Conservation (phyloP, 2,329 filamentous ascomycete genomes). For the Epichloe amarillans region DNA sequence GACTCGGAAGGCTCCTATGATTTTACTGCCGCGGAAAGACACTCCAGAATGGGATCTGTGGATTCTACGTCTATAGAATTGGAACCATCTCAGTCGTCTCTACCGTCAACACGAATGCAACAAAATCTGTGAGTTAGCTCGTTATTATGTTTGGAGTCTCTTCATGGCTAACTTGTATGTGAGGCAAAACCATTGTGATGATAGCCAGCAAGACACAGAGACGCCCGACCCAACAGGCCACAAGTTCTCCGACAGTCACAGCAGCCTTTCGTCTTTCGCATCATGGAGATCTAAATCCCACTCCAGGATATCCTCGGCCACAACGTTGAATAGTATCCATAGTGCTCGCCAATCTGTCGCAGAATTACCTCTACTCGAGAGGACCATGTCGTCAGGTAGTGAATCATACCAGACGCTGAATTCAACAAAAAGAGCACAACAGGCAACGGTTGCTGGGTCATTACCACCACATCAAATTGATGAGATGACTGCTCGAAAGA, state of each 20-base stretch:
- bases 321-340: conserved; percentile 32
- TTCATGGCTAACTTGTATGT: neutral
- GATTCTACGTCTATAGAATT: conserved; percentile 13
- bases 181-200: conserved; percentile 5
- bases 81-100: conserved; percentile 1
- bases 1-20: conserved; percentile 12
- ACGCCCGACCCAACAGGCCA: conserved; percentile 10
- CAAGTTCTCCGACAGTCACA: conserved; percentile 33
- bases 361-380: conserved; percentile 26
- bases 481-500: neutral
- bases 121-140: conserved; percentile 2
- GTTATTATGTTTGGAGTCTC: neutral
- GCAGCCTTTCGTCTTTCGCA: conserved; percentile 37
- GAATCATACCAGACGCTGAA: conserved; percentile 8
- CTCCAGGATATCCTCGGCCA: conserved; percentile 40
- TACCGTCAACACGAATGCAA: neutral
- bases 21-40: conserved; percentile 9
- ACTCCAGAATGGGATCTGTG: conserved; percentile 19
- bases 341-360: conserved; percentile 19
- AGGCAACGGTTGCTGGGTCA: neutral
- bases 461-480: neutral
- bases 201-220: neutral
- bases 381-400: conserved; percentile 18
- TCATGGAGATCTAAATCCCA: conserved; percentile 34
- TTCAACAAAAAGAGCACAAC: conserved; percentile 1